phyloP scores from a whole-genome alignment of 331 rosid species.

The Saraca asoca region DNA sequence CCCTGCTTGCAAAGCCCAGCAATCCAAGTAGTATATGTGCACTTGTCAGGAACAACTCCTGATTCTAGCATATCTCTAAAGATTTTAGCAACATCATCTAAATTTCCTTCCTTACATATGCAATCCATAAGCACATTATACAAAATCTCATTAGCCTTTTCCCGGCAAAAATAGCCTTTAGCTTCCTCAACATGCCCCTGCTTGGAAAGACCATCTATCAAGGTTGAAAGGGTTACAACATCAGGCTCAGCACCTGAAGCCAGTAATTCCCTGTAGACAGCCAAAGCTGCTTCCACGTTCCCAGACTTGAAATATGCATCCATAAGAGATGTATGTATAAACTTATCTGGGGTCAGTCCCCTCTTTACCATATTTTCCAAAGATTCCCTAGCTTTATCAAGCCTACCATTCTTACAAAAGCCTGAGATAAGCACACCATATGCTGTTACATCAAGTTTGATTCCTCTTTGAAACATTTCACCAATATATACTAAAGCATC shows the following conservation, averaged over 20 bases:
- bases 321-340: constrained; percentile 43
- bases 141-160: constrained; percentile 43
- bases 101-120: constrained; percentile 41
- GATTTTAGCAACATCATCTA: constrained; percentile 39
- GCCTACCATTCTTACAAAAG: constrained; percentile 36
- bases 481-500: constrained; percentile 35
- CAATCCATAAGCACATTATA: constrained; percentile 47
- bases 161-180: constrained; percentile 33
- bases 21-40: constrained; percentile 46
- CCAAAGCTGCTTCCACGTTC: constrained; percentile 38
- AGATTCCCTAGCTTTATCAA: constrained; percentile 35
- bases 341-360: constrained; percentile 41
- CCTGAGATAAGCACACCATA: constrained; percentile 44
- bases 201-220: constrained; percentile 45
- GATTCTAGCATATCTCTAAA: constrained; percentile 42
- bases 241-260: constrained; percentile 42
- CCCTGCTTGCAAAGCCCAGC: constrained; percentile 48
- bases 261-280: constrained; percentile 29
- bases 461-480: constrained; percentile 26
- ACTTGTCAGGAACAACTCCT: constrained; percentile 45
- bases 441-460: constrained; percentile 36
- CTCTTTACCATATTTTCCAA: constrained; percentile 27
- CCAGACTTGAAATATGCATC: constrained; percentile 42
- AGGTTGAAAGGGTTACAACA: constrained; percentile 36
- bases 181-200: constrained; percentile 43